Percentiles rank a stretch among this genome's conserved stretches.
Conservation (phyloP, 371 early-diverging fungal genomes). For the Haplosporangium sp. region DNA sequence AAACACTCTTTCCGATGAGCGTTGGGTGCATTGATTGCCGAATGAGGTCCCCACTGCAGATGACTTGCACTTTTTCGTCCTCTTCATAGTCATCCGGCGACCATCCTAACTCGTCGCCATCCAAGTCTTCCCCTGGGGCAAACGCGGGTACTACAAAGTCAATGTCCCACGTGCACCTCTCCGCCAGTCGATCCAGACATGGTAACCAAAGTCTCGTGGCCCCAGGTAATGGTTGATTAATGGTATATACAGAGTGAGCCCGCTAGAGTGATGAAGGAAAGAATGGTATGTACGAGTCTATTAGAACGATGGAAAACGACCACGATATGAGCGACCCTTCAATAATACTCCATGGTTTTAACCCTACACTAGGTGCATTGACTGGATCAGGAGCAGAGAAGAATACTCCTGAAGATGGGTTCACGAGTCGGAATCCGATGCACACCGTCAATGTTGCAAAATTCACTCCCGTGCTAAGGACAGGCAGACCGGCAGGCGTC, state of each 20-base stretch:
- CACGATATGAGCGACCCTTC: not conserved
- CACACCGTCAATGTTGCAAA: conserved; percentile 61
- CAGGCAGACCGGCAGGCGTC: conserved; percentile 31
- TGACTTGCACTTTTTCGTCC: conserved; percentile 72
- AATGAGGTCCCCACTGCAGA: conserved; percentile 81
- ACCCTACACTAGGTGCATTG: conserved; percentile 66
- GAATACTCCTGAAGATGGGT: conserved; percentile 65
- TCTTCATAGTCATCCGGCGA: conserved; percentile 56
- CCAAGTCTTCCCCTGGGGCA: conserved; percentile 44
- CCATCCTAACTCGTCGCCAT: conserved; percentile 61
- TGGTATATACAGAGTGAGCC: conserved; percentile 79
- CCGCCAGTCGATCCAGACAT: conserved; percentile 81
- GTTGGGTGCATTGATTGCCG: conserved; percentile 55
- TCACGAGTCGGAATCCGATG: conserved; percentile 63
- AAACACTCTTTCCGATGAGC: conserved; percentile 26
- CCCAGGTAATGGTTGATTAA: conserved; percentile 80
- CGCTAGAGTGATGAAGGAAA: conserved; percentile 50
- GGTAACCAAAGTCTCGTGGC: conserved; percentile 90
- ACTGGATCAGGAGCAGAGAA: conserved; percentile 70
- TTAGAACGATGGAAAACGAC: not conserved
- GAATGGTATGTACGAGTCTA: too few species aligned
- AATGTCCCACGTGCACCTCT: conserved; percentile 89
- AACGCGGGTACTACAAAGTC: conserved; percentile 80
- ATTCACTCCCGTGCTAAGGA: conserved; percentile 28
- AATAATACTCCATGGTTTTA: not conserved